These are phyloP conservation scores for Ophiorrhiza pumila DNA, from an alignment of 257 asterid species.

Conservation along the genomic window DNA sequence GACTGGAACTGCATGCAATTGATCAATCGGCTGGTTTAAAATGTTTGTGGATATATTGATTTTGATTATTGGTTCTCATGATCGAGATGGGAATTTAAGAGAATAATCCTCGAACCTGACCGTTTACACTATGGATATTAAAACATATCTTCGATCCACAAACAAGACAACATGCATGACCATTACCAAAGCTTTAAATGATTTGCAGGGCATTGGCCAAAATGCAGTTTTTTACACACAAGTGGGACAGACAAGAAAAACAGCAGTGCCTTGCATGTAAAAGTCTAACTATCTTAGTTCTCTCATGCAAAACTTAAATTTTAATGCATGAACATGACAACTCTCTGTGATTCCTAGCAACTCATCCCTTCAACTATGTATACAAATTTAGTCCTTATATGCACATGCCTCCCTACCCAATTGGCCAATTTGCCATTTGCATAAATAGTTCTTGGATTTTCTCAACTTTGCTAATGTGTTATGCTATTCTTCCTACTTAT, in stretches of 20 bases:
- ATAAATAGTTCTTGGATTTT: too few relatives aligned
- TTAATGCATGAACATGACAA: slow-evolving; percentile 5
- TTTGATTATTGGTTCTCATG: too few relatives aligned
- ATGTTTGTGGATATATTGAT: too few relatives aligned
- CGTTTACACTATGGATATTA: background rate
- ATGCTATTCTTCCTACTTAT: background rate
- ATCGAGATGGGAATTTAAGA: too few relatives aligned
- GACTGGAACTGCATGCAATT: too few relatives aligned
- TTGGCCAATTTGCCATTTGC: background rate
- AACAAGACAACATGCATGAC: background rate
- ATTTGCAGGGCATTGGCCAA: background rate
- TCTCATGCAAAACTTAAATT: background rate
- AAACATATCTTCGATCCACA: background rate
- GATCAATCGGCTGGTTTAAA: too few relatives aligned
- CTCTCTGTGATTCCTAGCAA: slow-evolving; percentile 1
- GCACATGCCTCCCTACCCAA: background rate
- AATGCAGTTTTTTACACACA: background rate
- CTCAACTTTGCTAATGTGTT: background rate
- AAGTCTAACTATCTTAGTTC: background rate
- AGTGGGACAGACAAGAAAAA: background rate
- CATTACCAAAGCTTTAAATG: slow-evolving; percentile 8
- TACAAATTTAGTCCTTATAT: background rate
- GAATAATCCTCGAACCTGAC: background rate
- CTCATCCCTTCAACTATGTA: background rate
- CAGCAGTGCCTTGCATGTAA: background rate